Conservation (phyloP, 768 basidiomycete genomes). For the Leccinum incarnatum region DNA sequence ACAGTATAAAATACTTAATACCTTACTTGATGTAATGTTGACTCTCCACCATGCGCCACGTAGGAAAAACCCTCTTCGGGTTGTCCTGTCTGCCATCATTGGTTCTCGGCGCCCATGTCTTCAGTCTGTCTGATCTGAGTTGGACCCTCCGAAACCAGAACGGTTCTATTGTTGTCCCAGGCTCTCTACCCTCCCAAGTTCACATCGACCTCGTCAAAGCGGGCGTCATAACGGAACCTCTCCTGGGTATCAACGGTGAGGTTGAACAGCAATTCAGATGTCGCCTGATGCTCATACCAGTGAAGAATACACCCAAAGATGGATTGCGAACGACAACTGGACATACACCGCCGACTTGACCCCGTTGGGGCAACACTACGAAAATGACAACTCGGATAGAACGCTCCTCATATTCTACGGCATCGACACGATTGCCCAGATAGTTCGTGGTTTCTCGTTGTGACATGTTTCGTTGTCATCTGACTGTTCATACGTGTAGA, state of each 20-base stretch:
- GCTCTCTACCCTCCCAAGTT: conserved; percentile 48
- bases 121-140: conserved; percentile 44
- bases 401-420: conserved; percentile 54
- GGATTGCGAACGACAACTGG: conserved; percentile 58
- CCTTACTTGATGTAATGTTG: too few relatives aligned
- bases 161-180: conserved; percentile 52
- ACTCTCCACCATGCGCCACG: neutral
- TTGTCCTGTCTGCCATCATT: conserved; percentile 11
- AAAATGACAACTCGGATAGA: conserved; percentile 22
- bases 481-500: conserved; percentile 30
- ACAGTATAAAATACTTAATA: too few relatives aligned
- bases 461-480: neutral
- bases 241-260: conserved; percentile 52
- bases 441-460: conserved; percentile 33
- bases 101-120: conserved; percentile 24
- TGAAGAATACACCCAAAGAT: conserved; percentile 52
- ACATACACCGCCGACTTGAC: conserved; percentile 54
- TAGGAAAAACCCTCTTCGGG: neutral
- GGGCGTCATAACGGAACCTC: conserved; percentile 52
- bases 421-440: conserved; percentile 55
- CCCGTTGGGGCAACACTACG: conserved; percentile 36
- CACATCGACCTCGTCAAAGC: conserved; percentile 53
- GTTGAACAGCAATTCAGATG: neutral
- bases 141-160: conserved; percentile 57
- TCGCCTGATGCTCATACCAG: neutral